Base-by-base conservation (phyloP, 2,329 filamentous ascomycete genomes). In the Venturiaceae sp. region DNA sequence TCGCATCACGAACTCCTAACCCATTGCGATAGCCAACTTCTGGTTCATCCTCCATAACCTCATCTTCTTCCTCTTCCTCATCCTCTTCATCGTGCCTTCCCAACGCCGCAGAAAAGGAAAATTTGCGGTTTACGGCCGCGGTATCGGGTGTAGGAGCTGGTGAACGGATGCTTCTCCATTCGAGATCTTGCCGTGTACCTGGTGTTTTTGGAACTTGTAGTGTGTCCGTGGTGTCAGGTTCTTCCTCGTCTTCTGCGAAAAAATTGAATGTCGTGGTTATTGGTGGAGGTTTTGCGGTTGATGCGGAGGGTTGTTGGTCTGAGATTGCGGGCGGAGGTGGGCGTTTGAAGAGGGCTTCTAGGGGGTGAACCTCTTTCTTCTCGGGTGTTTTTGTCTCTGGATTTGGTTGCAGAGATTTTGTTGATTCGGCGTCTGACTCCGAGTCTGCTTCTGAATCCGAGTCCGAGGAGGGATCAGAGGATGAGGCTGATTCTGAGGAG, bases 81-180 rank as follows among this genome's bases (percentile, higher is more conserved):
- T 74, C 72, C 28, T n/a, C 66, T 67, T 37, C 68, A 64, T 58
- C 55, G 16, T n/a, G 33, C 28, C 9, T 9, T 13, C 46, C 52
- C 47, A 54, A 11, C 4, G 34, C 57, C 14, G 19, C 69, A 63
- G 74, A 41, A 79, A 86, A 77, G 62, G 78, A 76, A 66, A 86
- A 85, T 59, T 77, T 80, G 30, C 83, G 82, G 41, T 78, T 84
- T 1, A 88, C 84, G 60, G 91, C 84, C 1, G 90, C 90, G 0
- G 94, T 97, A 68, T 99, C 94, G 0, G 94, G 94, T 0, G 94
- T 99, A 0, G 94, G 94, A 2, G 94, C 94, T 5, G 91, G 91
- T 68, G 91, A 96, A 58, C 94, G 82, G n/a, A 88, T 69, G 55
- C 82, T 83, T 62, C 91, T 82, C 73, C 78, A 83, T 64, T 90